Conservation (phyloP, 2,329 filamentous ascomycete species). For the Daldinia sp. region DNA sequence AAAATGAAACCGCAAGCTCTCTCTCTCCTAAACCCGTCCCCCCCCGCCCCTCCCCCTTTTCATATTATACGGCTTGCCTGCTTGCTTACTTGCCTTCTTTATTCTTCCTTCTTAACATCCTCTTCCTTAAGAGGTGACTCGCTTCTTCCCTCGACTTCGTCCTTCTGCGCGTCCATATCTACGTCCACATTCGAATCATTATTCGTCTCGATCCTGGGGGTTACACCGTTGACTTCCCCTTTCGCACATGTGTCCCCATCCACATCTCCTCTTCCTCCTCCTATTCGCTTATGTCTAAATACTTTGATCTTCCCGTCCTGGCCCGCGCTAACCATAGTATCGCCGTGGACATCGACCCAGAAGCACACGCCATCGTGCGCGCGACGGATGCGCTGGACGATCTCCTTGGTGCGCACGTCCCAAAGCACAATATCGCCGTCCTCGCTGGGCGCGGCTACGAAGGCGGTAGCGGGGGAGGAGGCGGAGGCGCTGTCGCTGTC, state of each 20-base stretch:
- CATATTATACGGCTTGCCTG: too few relatives aligned
- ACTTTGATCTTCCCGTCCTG: constrained; percentile 67
- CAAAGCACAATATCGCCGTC: constrained; percentile 88
- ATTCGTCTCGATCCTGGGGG: background rate
- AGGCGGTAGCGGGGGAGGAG: constrained; percentile 54
- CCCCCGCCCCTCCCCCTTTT: too few relatives aligned
- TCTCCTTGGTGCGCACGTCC: constrained; percentile 88
- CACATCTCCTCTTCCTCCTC: background rate
- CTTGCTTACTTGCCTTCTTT: background rate
- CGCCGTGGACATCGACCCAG: constrained; percentile 72
- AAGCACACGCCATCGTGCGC: constrained; percentile 71
- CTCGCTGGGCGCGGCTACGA: constrained; percentile 87
- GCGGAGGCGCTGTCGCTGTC: background rate
- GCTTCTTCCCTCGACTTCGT: constrained; percentile 57
- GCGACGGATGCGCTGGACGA: constrained; percentile 74
- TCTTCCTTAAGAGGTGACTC: constrained; percentile 59
- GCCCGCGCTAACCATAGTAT: constrained; percentile 68
- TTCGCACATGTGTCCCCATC: background rate
- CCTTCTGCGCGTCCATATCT: background rate
- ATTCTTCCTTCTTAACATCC: constrained; percentile 56
- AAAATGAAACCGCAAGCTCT: background rate
- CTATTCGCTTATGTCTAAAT: constrained; percentile 54
- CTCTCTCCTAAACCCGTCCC: too few relatives aligned
- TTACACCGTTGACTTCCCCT: constrained; percentile 3
- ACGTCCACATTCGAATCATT: background rate